Evolutionary conservation across 495 filamentous ascomycete species (phyloP).

Genomic region (Opeltia flavorubescens): DNA sequence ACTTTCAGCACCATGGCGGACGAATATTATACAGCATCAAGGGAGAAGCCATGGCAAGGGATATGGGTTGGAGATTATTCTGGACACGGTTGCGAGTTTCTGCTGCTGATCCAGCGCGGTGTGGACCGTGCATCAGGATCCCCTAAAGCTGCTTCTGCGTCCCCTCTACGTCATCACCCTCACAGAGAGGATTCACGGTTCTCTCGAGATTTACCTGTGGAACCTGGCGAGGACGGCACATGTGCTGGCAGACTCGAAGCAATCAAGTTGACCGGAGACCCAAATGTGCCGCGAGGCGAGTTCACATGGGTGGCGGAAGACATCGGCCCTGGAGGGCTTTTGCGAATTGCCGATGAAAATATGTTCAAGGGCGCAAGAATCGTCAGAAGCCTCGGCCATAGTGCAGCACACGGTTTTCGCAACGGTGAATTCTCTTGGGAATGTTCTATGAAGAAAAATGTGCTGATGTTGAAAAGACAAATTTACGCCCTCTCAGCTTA

Average conservation of each 20-base stretch:
- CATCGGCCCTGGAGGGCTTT: constrained; percentile 46
- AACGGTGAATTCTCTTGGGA: constrained; percentile 39
- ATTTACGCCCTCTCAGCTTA: constrained; percentile 60
- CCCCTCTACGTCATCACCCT: neutral
- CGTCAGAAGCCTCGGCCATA: constrained; percentile 63
- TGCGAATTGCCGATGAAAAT: constrained; percentile 47
- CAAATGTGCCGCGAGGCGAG: constrained; percentile 76
- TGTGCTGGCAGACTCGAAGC: constrained; percentile 49
- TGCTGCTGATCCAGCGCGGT: constrained; percentile 63
- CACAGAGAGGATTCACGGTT: neutral
- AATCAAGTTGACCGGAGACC: constrained; percentile 83
- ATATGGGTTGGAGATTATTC: constrained; percentile 90
- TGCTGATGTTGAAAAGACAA: constrained; percentile 34
- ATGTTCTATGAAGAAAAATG: neutral
- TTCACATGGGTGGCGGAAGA: constrained; percentile 67
- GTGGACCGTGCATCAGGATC: neutral
- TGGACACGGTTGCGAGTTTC: constrained; percentile 77
- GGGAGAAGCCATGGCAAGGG: constrained; percentile 67
- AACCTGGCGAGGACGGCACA: neutral
- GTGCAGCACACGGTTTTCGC: constrained; percentile 54
- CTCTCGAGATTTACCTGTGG: neutral
- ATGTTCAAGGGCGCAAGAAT: constrained; percentile 61
- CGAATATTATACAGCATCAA: constrained; percentile 58
- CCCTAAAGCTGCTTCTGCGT: neutral
- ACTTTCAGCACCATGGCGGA: constrained; percentile 68